Base-by-base conservation (phyloP, 148 eudicot species). In the Camellia japonica region DNA sequence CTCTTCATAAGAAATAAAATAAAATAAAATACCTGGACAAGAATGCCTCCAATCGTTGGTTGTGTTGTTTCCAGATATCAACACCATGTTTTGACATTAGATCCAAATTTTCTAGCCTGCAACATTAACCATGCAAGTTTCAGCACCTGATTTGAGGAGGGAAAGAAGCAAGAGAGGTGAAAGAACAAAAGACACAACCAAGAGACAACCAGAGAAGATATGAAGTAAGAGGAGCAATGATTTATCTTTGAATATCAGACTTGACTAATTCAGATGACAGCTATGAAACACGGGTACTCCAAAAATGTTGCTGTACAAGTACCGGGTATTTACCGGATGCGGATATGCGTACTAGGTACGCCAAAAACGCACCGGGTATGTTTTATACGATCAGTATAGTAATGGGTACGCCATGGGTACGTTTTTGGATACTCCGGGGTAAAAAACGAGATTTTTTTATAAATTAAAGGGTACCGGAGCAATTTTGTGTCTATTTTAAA, bases 61-160 rank as follows among this genome's bases (percentile, higher is more conserved):
- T 95, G 87, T 90, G 87, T 80, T 84, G 90, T 81, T 91, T 95
- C 98, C 98, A 95, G 49, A 86, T 86, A 51, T 95, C 98, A 77
- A 92, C 96, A 58, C 92, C 96, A 85, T 89, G 88, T 83, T 92
- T 95, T 16, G 90, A 83, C 92, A 93, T 93, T 80, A 93, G 77
- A 12, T 95, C 99, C 62, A 95, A 84, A 87, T 95, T 95, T 86
- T 95, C 97, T 82, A 95, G 81, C 93, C 99, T 95, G 80, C 80
- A 79, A 23, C 71, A 60, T 59, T 44, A 67, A 80, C 7, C 11
- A 10, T 12, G 78, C 56, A 60, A 11, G 23, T 58, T 54, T 16
- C 15, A 52, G 16, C 6, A 63, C 5, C 10, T 41, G 55, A 74
- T 42, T 55, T 49, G 8, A 19, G 46, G 6, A 42, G 59, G 44